Percentiles rank a stretch among this genome's conserved stretches.
Conservation (phyloP, 208 protist genomes). For the Novymonas esmeraldas region DNA sequence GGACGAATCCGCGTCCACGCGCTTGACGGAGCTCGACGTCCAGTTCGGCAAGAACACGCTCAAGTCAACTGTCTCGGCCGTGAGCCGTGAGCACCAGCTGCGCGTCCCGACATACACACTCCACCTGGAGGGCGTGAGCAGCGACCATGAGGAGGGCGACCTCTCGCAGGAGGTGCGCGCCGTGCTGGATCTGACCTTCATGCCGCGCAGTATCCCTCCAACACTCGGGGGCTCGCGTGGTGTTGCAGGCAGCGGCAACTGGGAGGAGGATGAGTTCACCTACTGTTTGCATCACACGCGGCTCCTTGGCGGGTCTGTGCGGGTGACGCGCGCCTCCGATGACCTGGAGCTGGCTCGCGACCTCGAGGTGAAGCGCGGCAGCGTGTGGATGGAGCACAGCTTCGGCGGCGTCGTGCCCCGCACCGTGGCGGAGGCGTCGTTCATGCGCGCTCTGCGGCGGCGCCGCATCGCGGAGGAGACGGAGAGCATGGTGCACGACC, state of each 20-base stretch:
- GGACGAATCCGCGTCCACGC: conserved; percentile 21
- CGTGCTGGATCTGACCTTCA: conserved; percentile 50
- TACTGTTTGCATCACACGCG: conserved; percentile 51
- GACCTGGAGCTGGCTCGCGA: conserved; percentile 40
- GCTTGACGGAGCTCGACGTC: conserved; percentile 41
- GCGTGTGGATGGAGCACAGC: conserved; percentile 58
- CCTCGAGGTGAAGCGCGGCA: conserved; percentile 34
- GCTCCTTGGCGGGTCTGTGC: conserved; percentile 35
- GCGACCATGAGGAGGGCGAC: conserved; percentile 43
- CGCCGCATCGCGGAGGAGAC: conserved; percentile 31
- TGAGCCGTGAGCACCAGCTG: conserved; percentile 9
- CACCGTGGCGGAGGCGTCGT: conserved; percentile 37
- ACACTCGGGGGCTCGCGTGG: conserved; percentile 52
- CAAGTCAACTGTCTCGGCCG: conserved; percentile 12
- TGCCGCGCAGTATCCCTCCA: conserved; percentile 39
- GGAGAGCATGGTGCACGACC: conserved; percentile 35
- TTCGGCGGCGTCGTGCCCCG: conserved; percentile 58
- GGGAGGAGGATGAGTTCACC: conserved; percentile 55
- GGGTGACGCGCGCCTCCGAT: conserved; percentile 52
- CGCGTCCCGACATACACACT: conserved; percentile 40
- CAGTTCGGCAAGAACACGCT: conserved; percentile 40
- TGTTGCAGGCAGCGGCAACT: conserved; percentile 45
- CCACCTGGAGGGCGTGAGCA: conserved; percentile 50
- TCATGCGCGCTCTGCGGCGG: conserved; percentile 27
- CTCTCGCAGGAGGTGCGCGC: conserved; percentile 42